Conservation (phyloP, 2,329 filamentous ascomycete species). For the Beauveria rudraprayagi region DNA sequence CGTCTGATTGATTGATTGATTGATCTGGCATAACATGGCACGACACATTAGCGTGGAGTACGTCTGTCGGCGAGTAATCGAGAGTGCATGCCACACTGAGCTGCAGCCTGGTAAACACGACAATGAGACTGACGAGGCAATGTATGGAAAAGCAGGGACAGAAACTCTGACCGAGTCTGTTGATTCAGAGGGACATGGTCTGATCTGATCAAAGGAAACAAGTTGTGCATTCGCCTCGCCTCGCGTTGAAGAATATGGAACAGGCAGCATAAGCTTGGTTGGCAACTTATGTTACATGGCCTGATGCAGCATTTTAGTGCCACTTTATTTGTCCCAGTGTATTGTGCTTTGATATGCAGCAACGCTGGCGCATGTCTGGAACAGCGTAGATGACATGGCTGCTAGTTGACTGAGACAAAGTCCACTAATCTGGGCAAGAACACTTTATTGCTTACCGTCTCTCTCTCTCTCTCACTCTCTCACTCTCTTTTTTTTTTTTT, state of each 20-base stretch:
- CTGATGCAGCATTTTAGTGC: not conserved
- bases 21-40: slow-evolving; percentile 4
- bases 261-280: not conserved
- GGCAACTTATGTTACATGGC: slow-evolving; percentile 1
- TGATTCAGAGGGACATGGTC: not conserved
- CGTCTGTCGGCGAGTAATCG: not conserved
- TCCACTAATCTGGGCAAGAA: slow-evolving; percentile 6
- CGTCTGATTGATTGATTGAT: slow-evolving; percentile 3
- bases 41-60: not conserved
- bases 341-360: slow-evolving; percentile 7
- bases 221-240: not conserved
- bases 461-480: not conserved
- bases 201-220: not conserved
- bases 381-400: slow-evolving; percentile 11
- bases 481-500: not conserved
- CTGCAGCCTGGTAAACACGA: not conserved
- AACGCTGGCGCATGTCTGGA: slow-evolving; percentile 9
- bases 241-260: slow-evolving; percentile 8
- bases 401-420: slow-evolving; percentile 8
- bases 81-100: not conserved
- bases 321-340: slow-evolving; percentile 6
- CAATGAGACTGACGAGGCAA: not conserved
- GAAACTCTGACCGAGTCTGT: not conserved
- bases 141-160: not conserved
- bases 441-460: not conserved